Evolutionary conservation across 164 flowering plant species (phyloP).

Genomic region (Euptelea pleiosperma): DNA sequence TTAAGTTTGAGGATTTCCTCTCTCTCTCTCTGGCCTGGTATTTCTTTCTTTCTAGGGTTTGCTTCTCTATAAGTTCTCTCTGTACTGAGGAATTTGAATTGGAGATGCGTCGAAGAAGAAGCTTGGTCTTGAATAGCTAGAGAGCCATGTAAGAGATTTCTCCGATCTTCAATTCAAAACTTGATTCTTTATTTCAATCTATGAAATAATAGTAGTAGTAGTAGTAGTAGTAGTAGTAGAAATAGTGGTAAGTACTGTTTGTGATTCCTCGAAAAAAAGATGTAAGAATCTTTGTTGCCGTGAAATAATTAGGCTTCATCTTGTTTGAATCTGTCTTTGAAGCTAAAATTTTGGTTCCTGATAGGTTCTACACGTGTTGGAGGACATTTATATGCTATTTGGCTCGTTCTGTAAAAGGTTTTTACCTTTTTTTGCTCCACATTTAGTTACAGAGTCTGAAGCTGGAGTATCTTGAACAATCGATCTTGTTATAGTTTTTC

Average conservation of each 20-base stretch:
- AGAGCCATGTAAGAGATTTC: constrained; percentile 9
- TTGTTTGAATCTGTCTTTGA: too few species aligned
- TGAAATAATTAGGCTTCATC: too few species aligned
- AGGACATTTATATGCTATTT: too few species aligned
- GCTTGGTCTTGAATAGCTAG: constrained; percentile 8
- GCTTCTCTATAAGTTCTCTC: neutral
- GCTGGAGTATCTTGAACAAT: neutral
- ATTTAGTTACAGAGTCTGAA: neutral
- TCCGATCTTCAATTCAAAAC: neutral
- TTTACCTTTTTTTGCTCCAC: too few species aligned
- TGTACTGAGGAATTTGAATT: neutral
- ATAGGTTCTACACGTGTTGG: too few species aligned
- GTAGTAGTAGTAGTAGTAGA: too few species aligned
- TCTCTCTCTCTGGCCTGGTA: constrained; percentile 10
- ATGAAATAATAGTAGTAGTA: too few species aligned
- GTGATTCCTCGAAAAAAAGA: too few species aligned
- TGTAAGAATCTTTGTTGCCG: too few species aligned
- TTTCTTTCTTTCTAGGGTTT: constrained; percentile 15
- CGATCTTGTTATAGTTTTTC: neutral
- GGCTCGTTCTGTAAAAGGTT: neutral
- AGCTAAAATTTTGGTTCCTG: neutral
- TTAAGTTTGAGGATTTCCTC: too few species aligned
- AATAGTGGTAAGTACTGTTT: too few species aligned
- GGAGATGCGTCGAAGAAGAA: constrained; percentile 28
- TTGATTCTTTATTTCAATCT: neutral